Percentiles rank a stretch among this genome's conserved stretches.
These are phyloP conservation scores for Epichloe gansuensis DNA, from an alignment of 2,329 filamentous ascomycete species.

Conservation along the genomic window DNA sequence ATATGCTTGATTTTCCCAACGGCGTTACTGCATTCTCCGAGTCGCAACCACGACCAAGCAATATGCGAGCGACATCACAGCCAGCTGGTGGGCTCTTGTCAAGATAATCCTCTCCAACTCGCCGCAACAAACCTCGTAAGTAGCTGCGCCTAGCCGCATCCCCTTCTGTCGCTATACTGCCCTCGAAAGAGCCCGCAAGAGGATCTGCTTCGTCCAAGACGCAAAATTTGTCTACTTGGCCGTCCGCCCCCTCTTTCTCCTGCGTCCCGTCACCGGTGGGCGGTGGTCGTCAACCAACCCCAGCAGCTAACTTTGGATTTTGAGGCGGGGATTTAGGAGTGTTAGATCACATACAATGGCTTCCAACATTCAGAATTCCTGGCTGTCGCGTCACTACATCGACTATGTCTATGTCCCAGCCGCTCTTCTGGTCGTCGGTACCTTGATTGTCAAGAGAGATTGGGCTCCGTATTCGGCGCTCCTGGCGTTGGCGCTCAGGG, in stretches of 20 bases:
- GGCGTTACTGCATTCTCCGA: conserved; percentile 2
- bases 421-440: conserved; percentile 65
- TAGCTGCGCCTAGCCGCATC: neutral
- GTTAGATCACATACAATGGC: conserved; percentile 12
- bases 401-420: conserved; percentile 77
- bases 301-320: neutral
- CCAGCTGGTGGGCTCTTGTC: neutral
- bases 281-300: neutral
- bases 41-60: neutral
- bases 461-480: conserved; percentile 60
- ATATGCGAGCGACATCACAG: neutral
- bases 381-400: conserved; percentile 50
- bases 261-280: neutral
- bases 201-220: neutral
- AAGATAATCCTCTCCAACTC: neutral
- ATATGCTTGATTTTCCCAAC: neutral
- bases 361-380: conserved; percentile 16
- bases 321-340: neutral
- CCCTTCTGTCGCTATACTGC: neutral
- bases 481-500: conserved; percentile 53
- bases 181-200: neutral
- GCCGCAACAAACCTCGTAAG: neutral
- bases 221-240: neutral
- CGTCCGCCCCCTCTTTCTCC: neutral
- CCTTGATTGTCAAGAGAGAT: conserved; percentile 65